Percentiles rank a stretch among this genome's conserved stretches.
Conservation (phyloP, 2,329 filamentous ascomycete genomes). For the Cladosporium phlei region DNA sequence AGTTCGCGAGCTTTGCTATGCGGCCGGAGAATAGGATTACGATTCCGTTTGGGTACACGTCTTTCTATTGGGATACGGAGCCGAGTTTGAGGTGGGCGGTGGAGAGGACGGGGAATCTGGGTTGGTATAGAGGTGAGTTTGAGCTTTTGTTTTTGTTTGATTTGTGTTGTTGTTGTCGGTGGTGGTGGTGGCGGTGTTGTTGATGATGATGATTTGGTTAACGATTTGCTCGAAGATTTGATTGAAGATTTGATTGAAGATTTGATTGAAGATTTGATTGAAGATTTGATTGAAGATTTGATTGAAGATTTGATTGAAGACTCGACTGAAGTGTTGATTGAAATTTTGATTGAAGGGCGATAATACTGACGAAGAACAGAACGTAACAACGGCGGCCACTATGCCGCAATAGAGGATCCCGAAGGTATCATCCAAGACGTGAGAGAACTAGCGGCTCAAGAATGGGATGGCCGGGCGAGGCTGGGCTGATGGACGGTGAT, state of each 20-base stretch:
- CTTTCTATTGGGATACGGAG: constrained; percentile 35
- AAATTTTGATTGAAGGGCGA: too few species aligned
- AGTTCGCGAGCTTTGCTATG: constrained; percentile 35
- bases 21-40: constrained; percentile 35
- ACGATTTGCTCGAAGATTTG: too few species aligned
- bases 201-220: too few species aligned
- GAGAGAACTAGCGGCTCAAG: constrained; percentile 20
- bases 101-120: constrained; percentile 34
- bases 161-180: too few species aligned
- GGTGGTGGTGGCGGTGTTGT: too few species aligned
- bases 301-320: too few species aligned
- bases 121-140: constrained; percentile 31
- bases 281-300: too few species aligned
- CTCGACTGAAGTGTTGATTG: not conserved
- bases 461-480: constrained; percentile 10
- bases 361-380: constrained; percentile 9
- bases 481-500: too few species aligned
- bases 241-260: too few species aligned
- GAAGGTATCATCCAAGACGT: constrained; percentile 27
- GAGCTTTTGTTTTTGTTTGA: not conserved
- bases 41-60: constrained; percentile 36
- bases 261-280: too few species aligned
- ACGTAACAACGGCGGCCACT: constrained; percentile 26
- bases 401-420: constrained; percentile 28
- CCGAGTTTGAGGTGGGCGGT: constrained; percentile 33